These are phyloP conservation scores for Sclerotinia subarctica DNA, from an alignment of 2,329 filamentous ascomycete genomes.

Conservation along the genomic window DNA sequence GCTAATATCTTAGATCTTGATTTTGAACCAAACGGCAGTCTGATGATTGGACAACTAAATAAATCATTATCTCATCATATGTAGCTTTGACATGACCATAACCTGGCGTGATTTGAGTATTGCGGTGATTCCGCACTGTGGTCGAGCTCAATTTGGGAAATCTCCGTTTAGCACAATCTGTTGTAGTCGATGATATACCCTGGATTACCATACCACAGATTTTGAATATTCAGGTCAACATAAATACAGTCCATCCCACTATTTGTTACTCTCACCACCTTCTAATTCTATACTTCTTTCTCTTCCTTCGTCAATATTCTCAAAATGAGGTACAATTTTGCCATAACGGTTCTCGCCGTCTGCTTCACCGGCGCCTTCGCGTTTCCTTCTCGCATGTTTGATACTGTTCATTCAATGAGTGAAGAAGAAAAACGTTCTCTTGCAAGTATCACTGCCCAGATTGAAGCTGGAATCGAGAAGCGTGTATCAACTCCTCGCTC, in stretches of 20 bases:
- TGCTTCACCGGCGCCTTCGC: constrained; percentile 22
- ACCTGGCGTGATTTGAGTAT: background rate
- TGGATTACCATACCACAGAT: background rate
- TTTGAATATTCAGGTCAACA: background rate
- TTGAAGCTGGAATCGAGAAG: constrained; percentile 24
- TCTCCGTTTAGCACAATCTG: background rate
- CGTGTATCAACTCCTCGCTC: background rate
- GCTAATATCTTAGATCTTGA: background rate
- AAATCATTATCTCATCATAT: background rate
- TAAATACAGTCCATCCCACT: background rate
- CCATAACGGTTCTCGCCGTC: constrained; percentile 19
- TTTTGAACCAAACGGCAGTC: background rate
- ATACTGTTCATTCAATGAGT: constrained; percentile 21
- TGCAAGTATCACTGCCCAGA: constrained; percentile 21
- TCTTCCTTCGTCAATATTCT: background rate
- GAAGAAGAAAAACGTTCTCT: constrained; percentile 27
- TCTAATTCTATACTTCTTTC: too few relatives aligned
- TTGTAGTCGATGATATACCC: background rate
- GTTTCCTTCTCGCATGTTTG: constrained; percentile 30
- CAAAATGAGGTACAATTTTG: constrained; percentile 26
- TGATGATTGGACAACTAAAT: background rate
- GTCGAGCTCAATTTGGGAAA: background rate
- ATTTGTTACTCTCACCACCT: background rate
- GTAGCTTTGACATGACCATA: background rate
- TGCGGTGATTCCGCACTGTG: too few relatives aligned